These are phyloP conservation scores for Dactylella cylindrospora DNA, from an alignment of 2,329 filamentous ascomycete species.

Conservation along the genomic window DNA sequence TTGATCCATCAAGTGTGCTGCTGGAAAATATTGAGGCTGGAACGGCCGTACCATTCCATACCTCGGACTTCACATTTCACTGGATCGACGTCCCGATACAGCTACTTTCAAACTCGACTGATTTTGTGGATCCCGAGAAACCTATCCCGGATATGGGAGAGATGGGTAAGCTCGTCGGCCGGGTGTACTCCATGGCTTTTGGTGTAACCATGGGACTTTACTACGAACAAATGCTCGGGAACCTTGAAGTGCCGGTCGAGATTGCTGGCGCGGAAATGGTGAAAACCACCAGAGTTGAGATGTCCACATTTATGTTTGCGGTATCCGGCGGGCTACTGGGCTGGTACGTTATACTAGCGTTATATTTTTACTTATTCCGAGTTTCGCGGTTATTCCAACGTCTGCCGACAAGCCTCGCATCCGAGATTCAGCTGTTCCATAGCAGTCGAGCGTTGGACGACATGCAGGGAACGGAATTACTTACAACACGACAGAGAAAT, in stretches of 20 bases:
- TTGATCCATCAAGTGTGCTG: constrained; percentile 24
- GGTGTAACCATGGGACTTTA: constrained; percentile 56
- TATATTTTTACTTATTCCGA: constrained; percentile 37
- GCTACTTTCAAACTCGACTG: constrained; percentile 48
- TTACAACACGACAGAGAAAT: constrained; percentile 38
- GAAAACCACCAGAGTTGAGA: constrained; percentile 23
- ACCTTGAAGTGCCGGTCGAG: not conserved
- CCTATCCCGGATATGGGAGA: constrained; percentile 51
- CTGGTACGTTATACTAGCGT: constrained; percentile 37
- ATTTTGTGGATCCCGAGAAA: constrained; percentile 51
- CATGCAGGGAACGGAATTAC: constrained; percentile 38
- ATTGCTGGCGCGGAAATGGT: constrained; percentile 8
- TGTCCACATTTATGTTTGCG: constrained; percentile 41
- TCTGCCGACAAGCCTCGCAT: constrained; percentile 43
- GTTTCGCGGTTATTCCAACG: constrained; percentile 41
- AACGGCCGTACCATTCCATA: constrained; percentile 53
- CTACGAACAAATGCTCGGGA: constrained; percentile 29
- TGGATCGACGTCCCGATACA: constrained; percentile 55
- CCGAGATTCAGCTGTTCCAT: constrained; percentile 45
- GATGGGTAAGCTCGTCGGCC: constrained; percentile 46
- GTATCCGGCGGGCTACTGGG: constrained; percentile 19
- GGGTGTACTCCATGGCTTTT: constrained; percentile 53
- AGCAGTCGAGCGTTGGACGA: constrained; percentile 40
- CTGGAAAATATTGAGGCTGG: constrained; percentile 50
- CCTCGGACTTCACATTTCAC: constrained; percentile 54